These are phyloP conservation scores for Phlegmacium glaucopus DNA, from an alignment of 768 basidiomycete genomes.

Conservation along the genomic window DNA sequence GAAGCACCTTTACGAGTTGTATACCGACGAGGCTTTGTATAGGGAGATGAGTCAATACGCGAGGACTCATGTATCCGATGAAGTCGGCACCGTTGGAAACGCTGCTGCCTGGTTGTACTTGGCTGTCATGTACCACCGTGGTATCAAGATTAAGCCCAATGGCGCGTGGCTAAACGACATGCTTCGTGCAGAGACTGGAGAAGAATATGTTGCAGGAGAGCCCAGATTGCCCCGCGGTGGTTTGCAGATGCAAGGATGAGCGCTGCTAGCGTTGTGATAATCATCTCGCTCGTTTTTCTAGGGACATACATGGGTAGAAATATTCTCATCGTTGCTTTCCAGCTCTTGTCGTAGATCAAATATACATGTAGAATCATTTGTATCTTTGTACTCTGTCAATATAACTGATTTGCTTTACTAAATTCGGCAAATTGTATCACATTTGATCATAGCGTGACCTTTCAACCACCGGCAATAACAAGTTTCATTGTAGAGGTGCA, in stretches of 20 bases:
- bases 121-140: slow-evolving; percentile 77
- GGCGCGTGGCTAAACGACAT: slow-evolving; percentile 87
- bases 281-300: too few relatives aligned
- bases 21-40: slow-evolving; percentile 71
- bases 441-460: too few relatives aligned
- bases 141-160: slow-evolving; percentile 73
- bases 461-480: too few relatives aligned
- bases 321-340: too few relatives aligned
- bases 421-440: slow-evolving; percentile 4
- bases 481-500: too few relatives aligned
- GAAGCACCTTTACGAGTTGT: slow-evolving; percentile 69
- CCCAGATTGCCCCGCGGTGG: slow-evolving; percentile 66
- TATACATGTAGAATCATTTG: slow-evolving; percentile 1
- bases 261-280: too few relatives aligned
- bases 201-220: slow-evolving; percentile 63
- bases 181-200: slow-evolving; percentile 70
- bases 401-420: too few relatives aligned
- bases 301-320: too few relatives aligned
- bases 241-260: slow-evolving; percentile 54
- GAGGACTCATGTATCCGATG: slow-evolving; percentile 75
- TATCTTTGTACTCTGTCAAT: not conserved
- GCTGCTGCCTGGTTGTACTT: slow-evolving; percentile 59
- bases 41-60: slow-evolving; percentile 63
- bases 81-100: slow-evolving; percentile 83
- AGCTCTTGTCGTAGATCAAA: not conserved